A percentile compares a stretch with the other conserved stretches of the same genome.
These are phyloP conservation scores for Aquilaria sinensis DNA, from an alignment of 345 rosid genomes.

Conservation along the genomic window DNA sequence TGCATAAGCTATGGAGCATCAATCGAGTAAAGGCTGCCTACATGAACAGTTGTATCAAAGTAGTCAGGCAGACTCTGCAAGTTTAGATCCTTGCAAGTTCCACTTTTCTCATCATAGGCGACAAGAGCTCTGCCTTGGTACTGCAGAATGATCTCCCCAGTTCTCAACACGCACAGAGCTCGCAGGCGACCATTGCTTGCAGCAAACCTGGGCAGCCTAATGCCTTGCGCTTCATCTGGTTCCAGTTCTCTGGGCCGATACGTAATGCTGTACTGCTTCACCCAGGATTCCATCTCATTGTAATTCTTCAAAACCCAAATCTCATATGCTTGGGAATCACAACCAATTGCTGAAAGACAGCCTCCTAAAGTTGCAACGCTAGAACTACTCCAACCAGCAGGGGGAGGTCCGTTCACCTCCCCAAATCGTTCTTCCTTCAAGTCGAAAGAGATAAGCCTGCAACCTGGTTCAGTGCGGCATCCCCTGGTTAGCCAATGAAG, in stretches of 20 bases:
- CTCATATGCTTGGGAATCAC: slow-evolving; percentile 1
- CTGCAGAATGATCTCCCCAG: slow-evolving; percentile 23
- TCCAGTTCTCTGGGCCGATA: slow-evolving; percentile 13
- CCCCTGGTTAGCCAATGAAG: slow-evolving; percentile 22
- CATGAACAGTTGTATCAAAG: slow-evolving; percentile 19
- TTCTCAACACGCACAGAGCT: slow-evolving; percentile 13
- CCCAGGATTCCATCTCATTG: slow-evolving; percentile 25
- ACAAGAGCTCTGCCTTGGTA: slow-evolving; percentile 16
- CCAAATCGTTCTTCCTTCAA: slow-evolving; percentile 20
- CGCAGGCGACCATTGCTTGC: neutral
- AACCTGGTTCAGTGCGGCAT: neutral
- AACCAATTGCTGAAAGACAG: slow-evolving; percentile 16
- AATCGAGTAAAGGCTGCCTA: slow-evolving; percentile 10
- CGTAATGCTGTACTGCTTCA: slow-evolving; percentile 10
- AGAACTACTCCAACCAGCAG: neutral
- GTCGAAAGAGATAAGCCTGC: slow-evolving; percentile 21
- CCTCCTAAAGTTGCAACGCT: slow-evolving; percentile 15
- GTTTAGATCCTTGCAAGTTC: slow-evolving; percentile 14
- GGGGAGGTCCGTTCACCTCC: slow-evolving; percentile 9
- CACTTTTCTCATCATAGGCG: slow-evolving; percentile 13
- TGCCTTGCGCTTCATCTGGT: neutral
- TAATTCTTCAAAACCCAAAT: slow-evolving; percentile 26
- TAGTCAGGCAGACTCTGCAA: slow-evolving; percentile 20
- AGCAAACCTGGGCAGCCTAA: neutral
- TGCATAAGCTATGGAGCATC: neutral